phyloP scores from a whole-genome alignment of 306 rosid genomes.

The Cicer cuneatum region DNA sequence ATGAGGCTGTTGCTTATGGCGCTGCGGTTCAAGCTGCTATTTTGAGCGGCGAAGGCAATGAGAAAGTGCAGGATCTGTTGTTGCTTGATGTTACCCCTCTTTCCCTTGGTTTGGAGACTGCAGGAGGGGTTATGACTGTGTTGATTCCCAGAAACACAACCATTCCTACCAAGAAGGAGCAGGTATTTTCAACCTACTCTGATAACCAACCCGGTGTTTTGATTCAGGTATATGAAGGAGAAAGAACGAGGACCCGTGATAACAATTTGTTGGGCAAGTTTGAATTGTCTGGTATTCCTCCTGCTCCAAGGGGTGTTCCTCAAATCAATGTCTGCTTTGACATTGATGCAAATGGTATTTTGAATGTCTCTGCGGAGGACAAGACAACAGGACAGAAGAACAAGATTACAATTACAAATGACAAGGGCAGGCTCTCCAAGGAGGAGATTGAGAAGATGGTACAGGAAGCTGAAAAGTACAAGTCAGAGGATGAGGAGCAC shows the following conservation, averaged over 20 bases:
- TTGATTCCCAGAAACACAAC: slow-evolving; percentile 65
- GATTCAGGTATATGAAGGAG: slow-evolving; percentile 67
- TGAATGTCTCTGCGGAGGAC: slow-evolving; percentile 70
- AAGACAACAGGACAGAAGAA: slow-evolving; percentile 66
- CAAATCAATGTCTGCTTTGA: slow-evolving; percentile 61
- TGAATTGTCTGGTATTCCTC: slow-evolving; percentile 62
- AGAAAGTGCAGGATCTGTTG: slow-evolving; percentile 61
- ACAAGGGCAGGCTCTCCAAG: slow-evolving; percentile 67
- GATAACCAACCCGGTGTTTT: slow-evolving; percentile 67
- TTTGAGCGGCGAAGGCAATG: slow-evolving; percentile 62
- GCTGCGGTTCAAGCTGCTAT: slow-evolving; percentile 72
- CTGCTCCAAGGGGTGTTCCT: slow-evolving; percentile 67
- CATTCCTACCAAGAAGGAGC: slow-evolving; percentile 66
- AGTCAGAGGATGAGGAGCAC: slow-evolving; percentile 60
- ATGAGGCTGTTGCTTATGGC: slow-evolving; percentile 68
- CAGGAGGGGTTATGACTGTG: slow-evolving; percentile 65
- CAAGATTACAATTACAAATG: slow-evolving; percentile 65
- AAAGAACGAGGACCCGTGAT: slow-evolving; percentile 60
- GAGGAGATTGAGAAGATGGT: slow-evolving; percentile 71
- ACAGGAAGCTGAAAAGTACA: slow-evolving; percentile 63
- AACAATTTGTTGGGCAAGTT: slow-evolving; percentile 65
- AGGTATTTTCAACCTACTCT: slow-evolving; percentile 62
- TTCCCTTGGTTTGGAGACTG: slow-evolving; percentile 62
- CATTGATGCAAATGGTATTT: slow-evolving; percentile 57
- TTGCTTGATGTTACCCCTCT: slow-evolving; percentile 64